Conservation (phyloP, 73 alveolate genomes). For the Tetrahymena malaccensis region DNA sequence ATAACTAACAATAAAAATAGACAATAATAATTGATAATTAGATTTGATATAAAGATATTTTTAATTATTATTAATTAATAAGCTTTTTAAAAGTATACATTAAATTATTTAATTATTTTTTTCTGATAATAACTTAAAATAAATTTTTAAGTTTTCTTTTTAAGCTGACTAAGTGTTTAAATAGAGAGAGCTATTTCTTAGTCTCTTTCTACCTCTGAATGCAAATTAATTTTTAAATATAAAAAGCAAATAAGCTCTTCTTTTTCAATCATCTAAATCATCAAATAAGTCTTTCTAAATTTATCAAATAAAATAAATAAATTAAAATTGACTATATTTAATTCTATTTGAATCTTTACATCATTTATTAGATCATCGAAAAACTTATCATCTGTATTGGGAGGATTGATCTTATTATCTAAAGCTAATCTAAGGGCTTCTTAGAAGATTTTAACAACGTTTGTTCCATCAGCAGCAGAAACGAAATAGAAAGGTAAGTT, state of each 20-base stretch:
- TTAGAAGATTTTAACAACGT: constrained; percentile 85
- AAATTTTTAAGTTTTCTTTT: neutral
- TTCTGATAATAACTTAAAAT: neutral
- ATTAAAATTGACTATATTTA: neutral
- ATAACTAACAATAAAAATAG: neutral
- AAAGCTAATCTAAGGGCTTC: constrained; percentile 77
- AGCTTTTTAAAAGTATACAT: neutral
- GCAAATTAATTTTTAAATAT: neutral
- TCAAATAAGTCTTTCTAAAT: neutral
- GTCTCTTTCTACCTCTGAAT: neutral
- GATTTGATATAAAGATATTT: neutral
- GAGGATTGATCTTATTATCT: constrained; percentile 74
- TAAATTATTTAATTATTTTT: too few species aligned
- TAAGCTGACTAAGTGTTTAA: neutral
- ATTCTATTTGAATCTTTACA: neutral
- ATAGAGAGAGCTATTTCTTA: neutral
- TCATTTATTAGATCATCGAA: constrained; percentile 36
- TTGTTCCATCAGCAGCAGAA: constrained; percentile 95
- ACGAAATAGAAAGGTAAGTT: constrained; percentile 81
- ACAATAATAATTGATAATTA: neutral
- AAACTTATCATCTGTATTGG: constrained; percentile 66
- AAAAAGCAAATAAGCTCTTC: neutral
- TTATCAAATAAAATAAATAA: neutral
- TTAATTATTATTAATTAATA: too few species aligned
- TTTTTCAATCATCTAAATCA: neutral